These are phyloP conservation scores for Pisolithus orientalis DNA, from an alignment of 768 basidiomycete genomes.

Conservation along the genomic window DNA sequence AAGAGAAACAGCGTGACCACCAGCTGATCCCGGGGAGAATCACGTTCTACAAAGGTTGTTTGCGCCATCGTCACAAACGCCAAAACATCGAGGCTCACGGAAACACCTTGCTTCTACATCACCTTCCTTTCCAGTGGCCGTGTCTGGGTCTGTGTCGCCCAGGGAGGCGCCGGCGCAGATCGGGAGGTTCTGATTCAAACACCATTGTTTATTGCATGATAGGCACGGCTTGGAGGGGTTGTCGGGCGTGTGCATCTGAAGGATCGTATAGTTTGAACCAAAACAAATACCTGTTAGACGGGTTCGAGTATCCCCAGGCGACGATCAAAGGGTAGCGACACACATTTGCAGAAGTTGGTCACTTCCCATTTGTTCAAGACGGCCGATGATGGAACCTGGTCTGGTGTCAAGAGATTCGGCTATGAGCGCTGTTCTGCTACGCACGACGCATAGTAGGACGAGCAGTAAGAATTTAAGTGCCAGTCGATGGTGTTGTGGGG, in stretches of 20 bases:
- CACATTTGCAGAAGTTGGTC: constrained; percentile 89
- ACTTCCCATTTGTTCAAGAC: constrained; percentile 76
- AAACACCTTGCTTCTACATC: constrained; percentile 96
- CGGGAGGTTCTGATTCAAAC: constrained; percentile 81
- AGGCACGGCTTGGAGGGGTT: constrained; percentile 87
- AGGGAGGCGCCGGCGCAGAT: constrained; percentile 79
- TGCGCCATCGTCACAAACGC: constrained; percentile 23
- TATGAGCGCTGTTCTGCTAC: constrained; percentile 11
- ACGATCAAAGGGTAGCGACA: constrained; percentile 9
- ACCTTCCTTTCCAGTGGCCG: constrained; percentile 90
- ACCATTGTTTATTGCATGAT: constrained; percentile 94
- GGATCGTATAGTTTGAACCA: constrained; percentile 76
- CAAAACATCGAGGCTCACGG: constrained; percentile 53
- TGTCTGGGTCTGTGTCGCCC: constrained; percentile 87
- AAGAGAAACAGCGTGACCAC: constrained; percentile 89
- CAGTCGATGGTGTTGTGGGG: constrained; percentile 9
- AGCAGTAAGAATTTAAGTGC: constrained; percentile 15
- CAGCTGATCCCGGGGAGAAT: constrained; percentile 92
- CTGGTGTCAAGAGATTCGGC: constrained; percentile 7
- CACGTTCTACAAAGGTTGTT: constrained; percentile 58
- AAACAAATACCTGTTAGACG: constrained; percentile 78
- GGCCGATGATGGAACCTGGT: constrained; percentile 36
- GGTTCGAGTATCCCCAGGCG: background rate
- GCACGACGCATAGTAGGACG: constrained; percentile 17
- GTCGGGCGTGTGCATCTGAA: constrained; percentile 74